A percentile compares a stretch with the other conserved stretches of the same genome.
These are phyloP conservation scores for Mallotus japonicus DNA, from an alignment of 441 rosid species.

Conservation along the genomic window DNA sequence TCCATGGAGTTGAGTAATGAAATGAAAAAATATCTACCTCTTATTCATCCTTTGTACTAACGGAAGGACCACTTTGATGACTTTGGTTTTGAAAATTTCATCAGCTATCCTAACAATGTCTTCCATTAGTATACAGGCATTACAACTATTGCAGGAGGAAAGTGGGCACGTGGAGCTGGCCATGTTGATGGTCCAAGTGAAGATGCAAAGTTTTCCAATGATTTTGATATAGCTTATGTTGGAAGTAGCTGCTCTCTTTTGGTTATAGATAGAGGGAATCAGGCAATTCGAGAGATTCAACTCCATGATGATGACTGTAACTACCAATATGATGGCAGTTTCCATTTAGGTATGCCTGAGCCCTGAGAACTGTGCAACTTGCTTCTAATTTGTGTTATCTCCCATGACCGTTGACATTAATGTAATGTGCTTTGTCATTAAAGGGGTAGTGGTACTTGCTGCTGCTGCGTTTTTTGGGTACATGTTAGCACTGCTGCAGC, in stretches of 20 bases:
- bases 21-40: background rate
- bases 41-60: no score
- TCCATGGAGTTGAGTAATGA: background rate
- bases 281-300: constrained; percentile 80
- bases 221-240: constrained; percentile 70
- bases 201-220: constrained; percentile 85
- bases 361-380: background rate
- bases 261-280: constrained; percentile 83
- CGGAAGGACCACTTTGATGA: background rate
- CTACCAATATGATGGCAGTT: constrained; percentile 49
- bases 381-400: background rate
- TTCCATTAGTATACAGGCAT: constrained; percentile 46
- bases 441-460: constrained; percentile 73
- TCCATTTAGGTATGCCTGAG: constrained; percentile 55
- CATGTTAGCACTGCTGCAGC: constrained; percentile 82
- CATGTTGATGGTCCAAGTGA: constrained; percentile 92
- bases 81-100: constrained; percentile 1
- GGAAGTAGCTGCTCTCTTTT: constrained; percentile 80
- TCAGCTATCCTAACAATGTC: background rate
- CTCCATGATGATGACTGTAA: constrained; percentile 76
- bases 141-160: constrained; percentile 85
- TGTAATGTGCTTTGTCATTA: constrained; percentile 18
- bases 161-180: constrained; percentile 66
- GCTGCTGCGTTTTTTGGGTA: constrained; percentile 86
- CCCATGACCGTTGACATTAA: background rate